phyloP scores from a whole-genome alignment of 2,329 filamentous ascomycete genomes.

The Aspergillus sp. region DNA sequence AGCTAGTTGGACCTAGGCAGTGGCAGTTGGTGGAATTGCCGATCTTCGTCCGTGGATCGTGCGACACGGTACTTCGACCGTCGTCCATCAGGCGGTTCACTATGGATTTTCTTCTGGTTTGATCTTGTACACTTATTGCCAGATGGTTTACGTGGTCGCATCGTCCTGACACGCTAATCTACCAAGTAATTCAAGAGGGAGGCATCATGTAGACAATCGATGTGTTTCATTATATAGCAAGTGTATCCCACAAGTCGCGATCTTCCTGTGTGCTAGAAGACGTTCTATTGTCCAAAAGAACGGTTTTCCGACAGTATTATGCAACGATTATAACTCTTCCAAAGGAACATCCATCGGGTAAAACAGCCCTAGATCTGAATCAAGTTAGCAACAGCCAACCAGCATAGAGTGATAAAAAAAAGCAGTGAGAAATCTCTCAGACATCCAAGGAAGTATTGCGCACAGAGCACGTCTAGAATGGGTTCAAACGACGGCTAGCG shows the following conservation, averaged over 20 bases:
- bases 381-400: constrained; percentile 2
- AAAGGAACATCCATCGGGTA: no score
- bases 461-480: constrained; percentile 34
- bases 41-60: background rate
- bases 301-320: no score
- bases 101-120: background rate
- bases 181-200: no score
- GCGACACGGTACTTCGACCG: background rate
- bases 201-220: no score
- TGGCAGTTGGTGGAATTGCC: background rate
- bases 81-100: background rate
- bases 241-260: no score
- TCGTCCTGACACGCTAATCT: no score
- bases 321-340: no score
- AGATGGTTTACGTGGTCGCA: no score
- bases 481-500: constrained; percentile 38
- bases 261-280: no score
- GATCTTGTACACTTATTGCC: background rate
- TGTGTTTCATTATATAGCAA: no score
- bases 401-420: background rate
- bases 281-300: no score
- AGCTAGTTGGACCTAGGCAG: background rate
- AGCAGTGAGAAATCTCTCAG: constrained; percentile 20
- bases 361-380: background rate
- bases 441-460: constrained; percentile 42